Percentiles rank a stretch among this genome's conserved stretches.
Evolutionary conservation across 225 moss, liverwort and hornwort species (phyloP).

Genomic region (Antitrichia curtipendula): DNA sequence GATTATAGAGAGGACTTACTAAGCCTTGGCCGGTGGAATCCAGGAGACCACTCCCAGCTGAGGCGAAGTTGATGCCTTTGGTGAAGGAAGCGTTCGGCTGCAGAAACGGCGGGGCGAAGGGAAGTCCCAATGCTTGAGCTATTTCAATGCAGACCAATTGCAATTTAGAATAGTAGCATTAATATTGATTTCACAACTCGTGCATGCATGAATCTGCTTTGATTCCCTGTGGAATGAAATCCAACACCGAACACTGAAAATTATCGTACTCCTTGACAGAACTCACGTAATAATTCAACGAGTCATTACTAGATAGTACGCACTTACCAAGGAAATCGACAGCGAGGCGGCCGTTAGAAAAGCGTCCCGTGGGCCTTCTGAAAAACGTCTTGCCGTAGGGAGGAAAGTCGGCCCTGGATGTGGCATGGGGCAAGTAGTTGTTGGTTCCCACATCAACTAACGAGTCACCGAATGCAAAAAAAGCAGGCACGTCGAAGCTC

Average conservation of each 20-base stretch:
- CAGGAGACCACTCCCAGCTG: slow-evolving; percentile 40
- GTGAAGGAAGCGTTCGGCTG: slow-evolving; percentile 12
- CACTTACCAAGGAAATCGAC: slow-evolving; percentile 7
- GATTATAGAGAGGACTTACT: not conserved
- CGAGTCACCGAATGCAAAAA: slow-evolving; percentile 13
- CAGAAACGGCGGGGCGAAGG: slow-evolving; percentile 26
- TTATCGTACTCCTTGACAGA: not conserved
- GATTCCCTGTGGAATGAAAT: not conserved
- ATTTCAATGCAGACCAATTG: not conserved
- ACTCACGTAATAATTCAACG: not conserved
- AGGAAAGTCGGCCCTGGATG: not conserved
- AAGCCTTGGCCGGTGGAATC: slow-evolving; percentile 12
- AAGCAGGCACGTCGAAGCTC: not conserved
- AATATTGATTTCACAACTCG: too few relatives aligned
- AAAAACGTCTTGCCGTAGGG: slow-evolving; percentile 25
- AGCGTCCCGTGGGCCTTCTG: slow-evolving; percentile 7
- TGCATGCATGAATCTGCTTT: not conserved
- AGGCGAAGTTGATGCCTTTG: slow-evolving; percentile 31
- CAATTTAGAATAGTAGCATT: not conserved
- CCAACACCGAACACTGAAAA: too few relatives aligned
- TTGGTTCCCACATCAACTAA: slow-evolving; percentile 16
- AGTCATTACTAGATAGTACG: too few relatives aligned
- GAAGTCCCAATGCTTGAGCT: slow-evolving; percentile 29
- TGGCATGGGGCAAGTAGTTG: not conserved
- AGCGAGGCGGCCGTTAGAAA: slow-evolving; percentile 5